These are phyloP conservation scores for Ramichloridium luteum DNA, from an alignment of 2,329 filamentous ascomycete species.

Conservation along the genomic window DNA sequence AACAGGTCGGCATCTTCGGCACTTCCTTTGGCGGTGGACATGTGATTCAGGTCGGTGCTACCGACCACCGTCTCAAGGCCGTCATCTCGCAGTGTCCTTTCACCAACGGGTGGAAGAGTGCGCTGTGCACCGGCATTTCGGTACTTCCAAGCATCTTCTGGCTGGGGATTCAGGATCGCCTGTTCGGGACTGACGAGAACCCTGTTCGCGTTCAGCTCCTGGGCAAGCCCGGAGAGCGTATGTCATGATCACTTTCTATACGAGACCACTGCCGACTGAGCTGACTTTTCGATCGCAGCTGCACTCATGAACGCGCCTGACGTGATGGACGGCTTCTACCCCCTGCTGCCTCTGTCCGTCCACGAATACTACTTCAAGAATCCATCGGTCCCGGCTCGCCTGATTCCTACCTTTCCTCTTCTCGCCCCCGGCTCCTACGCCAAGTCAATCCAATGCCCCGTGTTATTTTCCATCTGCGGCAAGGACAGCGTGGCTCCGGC, in stretches of 20 bases:
- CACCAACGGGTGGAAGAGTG: conserved; percentile 1
- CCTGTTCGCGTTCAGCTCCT: not conserved
- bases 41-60: conserved; percentile 28
- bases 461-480: not conserved
- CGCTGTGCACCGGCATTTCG: not conserved
- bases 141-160: not conserved
- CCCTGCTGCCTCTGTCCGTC: not conserved
- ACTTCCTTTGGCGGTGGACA: conserved; percentile 29
- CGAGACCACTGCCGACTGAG: not conserved
- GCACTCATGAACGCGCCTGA: conserved; percentile 1
- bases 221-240: not conserved
- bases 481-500: not conserved
- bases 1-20: conserved; percentile 29
- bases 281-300: not conserved
- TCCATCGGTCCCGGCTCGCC: not conserved
- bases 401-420: not conserved
- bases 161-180: not conserved
- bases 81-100: conserved; percentile 25
- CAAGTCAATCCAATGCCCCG: not conserved
- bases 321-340: not conserved
- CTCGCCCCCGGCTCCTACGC: not conserved
- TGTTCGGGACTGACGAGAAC: not conserved
- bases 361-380: conserved; percentile 1
- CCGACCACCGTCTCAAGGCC: conserved; percentile 30
- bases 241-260: not conserved